Evolutionary conservation across 1,139 yeast species (phyloP), one percentile per base, ranked within the genome.

Genomic region (Wickerhamomyces sp.): DNA sequence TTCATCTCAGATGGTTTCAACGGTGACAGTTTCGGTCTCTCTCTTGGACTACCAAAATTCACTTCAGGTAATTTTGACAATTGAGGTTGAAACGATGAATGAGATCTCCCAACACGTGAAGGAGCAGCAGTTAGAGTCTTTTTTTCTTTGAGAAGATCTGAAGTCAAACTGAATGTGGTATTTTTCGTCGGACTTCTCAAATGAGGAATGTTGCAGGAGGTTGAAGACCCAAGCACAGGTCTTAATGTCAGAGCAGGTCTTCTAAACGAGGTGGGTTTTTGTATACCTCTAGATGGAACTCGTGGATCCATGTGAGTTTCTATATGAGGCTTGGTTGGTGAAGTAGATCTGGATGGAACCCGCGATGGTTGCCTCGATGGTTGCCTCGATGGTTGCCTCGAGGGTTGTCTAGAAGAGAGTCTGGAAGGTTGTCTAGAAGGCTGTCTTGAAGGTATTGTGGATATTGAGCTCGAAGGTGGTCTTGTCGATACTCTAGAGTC

Each of bases 31-130:
- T 32, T 31, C 2, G 28, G 16, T 35, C 44, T 36, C 30, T 34
- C 27, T 15, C 27, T 30, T 16, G 51, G 48, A 24, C 46, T 44
- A 5, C 47, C 49, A 17, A 23, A 7, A n/a, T 15, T 38, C 4
- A 24, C 16, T 30, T 49, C 49, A 4, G 45, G 40, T 9, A 49
- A 30, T 6, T 34, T 33, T 1, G 47, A 33, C 21, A 46, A 30
- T 19, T 43, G 47, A n/a, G 52, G 52, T 14, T 46, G 51, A 30
- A 43, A 47, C 1, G 40, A 33, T 4, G 29, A 28, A 18, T 38
- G 49, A 6, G 49, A 36, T 30, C 49, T 40, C 2, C 41, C 24
- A 6, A 41, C 29, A 7, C 34, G 19, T 3, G 39, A 28, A 2
- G 47, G 46, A 3, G 37, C 28, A 16, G 41, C 30, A 11, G 33